Conservation (phyloP, 2,329 filamentous ascomycete species). For the Meredithiella fracta region DNA sequence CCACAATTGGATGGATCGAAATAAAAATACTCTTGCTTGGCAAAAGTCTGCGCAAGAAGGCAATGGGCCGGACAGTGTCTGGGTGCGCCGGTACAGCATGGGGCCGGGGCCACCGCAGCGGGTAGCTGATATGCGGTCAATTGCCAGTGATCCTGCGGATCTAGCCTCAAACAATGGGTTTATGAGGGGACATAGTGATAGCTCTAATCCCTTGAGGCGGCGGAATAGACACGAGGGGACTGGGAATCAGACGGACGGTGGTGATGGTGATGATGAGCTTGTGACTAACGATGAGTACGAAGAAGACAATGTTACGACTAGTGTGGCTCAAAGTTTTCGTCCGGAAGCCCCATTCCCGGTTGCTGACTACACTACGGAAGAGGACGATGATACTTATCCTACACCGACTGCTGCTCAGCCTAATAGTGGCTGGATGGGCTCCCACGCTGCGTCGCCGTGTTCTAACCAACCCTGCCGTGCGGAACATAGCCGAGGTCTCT, state of each 20-base stretch:
- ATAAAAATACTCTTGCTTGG: conserved; percentile 29
- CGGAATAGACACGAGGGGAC: conserved; percentile 20
- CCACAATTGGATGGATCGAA: conserved; percentile 74
- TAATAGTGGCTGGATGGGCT: conserved; percentile 20
- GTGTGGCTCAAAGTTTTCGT: conserved; percentile 3
- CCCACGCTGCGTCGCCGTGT: conserved; percentile 16
- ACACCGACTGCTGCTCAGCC: conserved; percentile 31
- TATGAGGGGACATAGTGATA: conserved; percentile 13
- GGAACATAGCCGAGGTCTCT: conserved; percentile 55
- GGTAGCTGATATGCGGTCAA: conserved; percentile 41
- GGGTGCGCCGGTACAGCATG: conserved; percentile 37
- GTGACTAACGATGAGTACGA: conserved; percentile 63
- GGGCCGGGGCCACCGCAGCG: conserved; percentile 32
- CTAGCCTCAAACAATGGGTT: conserved; percentile 37
- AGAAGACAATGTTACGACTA: conserved; percentile 29
- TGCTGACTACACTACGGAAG: conserved; percentile 13
- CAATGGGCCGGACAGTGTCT: conserved; percentile 24
- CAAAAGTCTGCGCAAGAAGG: conserved; percentile 3
- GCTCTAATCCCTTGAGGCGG: conserved; percentile 11
- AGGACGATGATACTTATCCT: conserved; percentile 31
- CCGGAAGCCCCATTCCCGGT: neutral
- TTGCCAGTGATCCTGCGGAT: conserved; percentile 47
- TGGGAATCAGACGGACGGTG: conserved; percentile 54
- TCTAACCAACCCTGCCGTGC: conserved; percentile 23
- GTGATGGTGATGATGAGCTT: conserved; percentile 77